phyloP scores from a whole-genome alignment of 1,284 basidiomycete species.

The Sporisorium exsertum region DNA sequence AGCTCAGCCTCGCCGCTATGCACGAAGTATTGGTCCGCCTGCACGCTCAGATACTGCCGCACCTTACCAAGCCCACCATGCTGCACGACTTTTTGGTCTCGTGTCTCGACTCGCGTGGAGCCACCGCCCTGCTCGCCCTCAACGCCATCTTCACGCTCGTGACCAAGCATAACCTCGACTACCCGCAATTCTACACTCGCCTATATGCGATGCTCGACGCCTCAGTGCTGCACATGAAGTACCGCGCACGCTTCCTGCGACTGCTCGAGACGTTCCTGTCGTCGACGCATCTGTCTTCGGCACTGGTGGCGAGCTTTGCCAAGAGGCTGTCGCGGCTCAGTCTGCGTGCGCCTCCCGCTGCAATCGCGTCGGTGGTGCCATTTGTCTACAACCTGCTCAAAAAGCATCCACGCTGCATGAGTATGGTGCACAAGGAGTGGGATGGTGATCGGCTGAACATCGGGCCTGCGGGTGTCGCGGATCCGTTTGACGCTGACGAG shows the following conservation, averaged over 20 bases:
- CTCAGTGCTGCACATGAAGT: slow-evolving; percentile 88
- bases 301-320: slow-evolving; percentile 90
- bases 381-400: slow-evolving; percentile 96
- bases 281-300: slow-evolving; percentile 89
- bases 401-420: slow-evolving; percentile 88
- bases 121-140: slow-evolving; percentile 87
- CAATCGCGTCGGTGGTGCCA: slow-evolving; percentile 88
- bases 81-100: slow-evolving; percentile 94
- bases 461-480: slow-evolving; percentile 54
- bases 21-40: slow-evolving; percentile 81
- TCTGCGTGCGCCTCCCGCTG: slow-evolving; percentile 86
- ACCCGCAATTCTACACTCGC: slow-evolving; percentile 94
- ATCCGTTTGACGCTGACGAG: slow-evolving; percentile 77
- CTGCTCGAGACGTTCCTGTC: slow-evolving; percentile 88
- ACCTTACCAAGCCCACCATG: slow-evolving; percentile 78
- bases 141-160: slow-evolving; percentile 93
- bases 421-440: slow-evolving; percentile 80
- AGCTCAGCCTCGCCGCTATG: slow-evolving; percentile 71
- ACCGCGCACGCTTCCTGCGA: slow-evolving; percentile 94
- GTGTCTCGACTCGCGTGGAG: slow-evolving; percentile 78
- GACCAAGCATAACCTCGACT: slow-evolving; percentile 92
- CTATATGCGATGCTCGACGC: slow-evolving; percentile 83
- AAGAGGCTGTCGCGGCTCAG: slow-evolving; percentile 89
- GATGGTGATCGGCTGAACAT: slow-evolving; percentile 61
- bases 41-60: slow-evolving; percentile 85